Base-by-base conservation (phyloP, 1,284 basidiomycete genomes). In the Waitea zeae region DNA sequence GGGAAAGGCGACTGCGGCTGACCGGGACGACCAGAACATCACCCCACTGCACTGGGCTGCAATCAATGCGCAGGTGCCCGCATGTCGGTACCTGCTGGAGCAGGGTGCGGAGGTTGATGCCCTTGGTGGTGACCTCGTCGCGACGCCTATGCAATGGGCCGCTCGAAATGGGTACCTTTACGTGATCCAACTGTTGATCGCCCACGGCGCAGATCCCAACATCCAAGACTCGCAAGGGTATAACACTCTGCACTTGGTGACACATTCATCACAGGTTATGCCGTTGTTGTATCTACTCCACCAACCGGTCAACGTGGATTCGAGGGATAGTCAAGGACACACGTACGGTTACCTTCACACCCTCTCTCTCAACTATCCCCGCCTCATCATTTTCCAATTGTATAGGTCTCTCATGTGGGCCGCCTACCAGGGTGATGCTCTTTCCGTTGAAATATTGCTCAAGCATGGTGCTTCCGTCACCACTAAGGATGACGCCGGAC, bases 381-480 rank as follows among this genome's bases (percentile, higher is more conserved):
- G n/a, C n/a, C n/a, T n/a, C n/a, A n/a, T n/a, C n/a, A n/a, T n/a
- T n/a, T n/a, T n/a, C n/a, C n/a, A n/a, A n/a, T n/a, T n/a, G n/a
- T n/a, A n/a, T n/a, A n/a, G n/a, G n/a, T 70, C 87, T 0, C 67
- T 99, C 36, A 96, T 97, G 87, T 98, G 95, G 95, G 95, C 95
- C 2, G 88, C 90, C 3, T 98, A 97, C 57, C 95, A 98, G 52
- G 93, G 93, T 30, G 95, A 99, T 48, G 90, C 88, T 1, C 70
- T 98, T 15, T 90, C 84, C 0, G 88, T 98, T 2, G 88, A 96
- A 42, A 57, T 98, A 20, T 58, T 99, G 13, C 66, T 99, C 35
- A 73, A 79, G 38, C 86, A 93, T 44, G 89, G 89, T 5, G 88
- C 92, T 2, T 80, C 73, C 37, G 64, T 80, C 1, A 71, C 73